Conservation (phyloP, 345 rosid species). For the Boechera retrofracta region DNA sequence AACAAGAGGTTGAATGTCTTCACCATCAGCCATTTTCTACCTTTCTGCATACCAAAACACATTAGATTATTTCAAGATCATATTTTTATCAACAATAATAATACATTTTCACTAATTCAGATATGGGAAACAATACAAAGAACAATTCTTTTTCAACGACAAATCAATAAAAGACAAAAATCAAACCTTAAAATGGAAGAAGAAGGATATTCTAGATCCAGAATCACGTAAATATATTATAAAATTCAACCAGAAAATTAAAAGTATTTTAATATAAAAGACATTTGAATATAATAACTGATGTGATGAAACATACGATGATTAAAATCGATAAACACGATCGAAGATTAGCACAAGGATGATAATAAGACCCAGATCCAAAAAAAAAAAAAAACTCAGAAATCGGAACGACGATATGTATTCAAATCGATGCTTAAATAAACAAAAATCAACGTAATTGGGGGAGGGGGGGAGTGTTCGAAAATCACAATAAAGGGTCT, state of each 20-base stretch:
- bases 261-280: background rate
- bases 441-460: background rate
- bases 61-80: background rate
- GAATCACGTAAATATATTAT: slow-evolving; percentile 31
- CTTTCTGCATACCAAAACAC: slow-evolving; percentile 25
- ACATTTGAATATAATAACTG: slow-evolving; percentile 27
- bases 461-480: background rate
- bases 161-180: slow-evolving; percentile 22
- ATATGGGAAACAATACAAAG: background rate
- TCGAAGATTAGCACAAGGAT: background rate
- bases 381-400: background rate
- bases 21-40: slow-evolving; percentile 80
- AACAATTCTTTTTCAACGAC: background rate
- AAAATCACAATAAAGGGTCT: background rate
- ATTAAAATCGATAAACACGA: slow-evolving; percentile 2
- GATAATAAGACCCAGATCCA: slow-evolving; percentile 25
- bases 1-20: slow-evolving; percentile 85
- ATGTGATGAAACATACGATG: background rate
- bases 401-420: background rate
- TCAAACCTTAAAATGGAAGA: slow-evolving; percentile 18
- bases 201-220: slow-evolving; percentile 27
- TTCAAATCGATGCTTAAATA: background rate
- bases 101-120: background rate
- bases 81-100: background rate
- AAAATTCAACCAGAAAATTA: slow-evolving; percentile 2